Conservation (phyloP, 805 yeast genomes). For the Torulaspora maleeae region DNA sequence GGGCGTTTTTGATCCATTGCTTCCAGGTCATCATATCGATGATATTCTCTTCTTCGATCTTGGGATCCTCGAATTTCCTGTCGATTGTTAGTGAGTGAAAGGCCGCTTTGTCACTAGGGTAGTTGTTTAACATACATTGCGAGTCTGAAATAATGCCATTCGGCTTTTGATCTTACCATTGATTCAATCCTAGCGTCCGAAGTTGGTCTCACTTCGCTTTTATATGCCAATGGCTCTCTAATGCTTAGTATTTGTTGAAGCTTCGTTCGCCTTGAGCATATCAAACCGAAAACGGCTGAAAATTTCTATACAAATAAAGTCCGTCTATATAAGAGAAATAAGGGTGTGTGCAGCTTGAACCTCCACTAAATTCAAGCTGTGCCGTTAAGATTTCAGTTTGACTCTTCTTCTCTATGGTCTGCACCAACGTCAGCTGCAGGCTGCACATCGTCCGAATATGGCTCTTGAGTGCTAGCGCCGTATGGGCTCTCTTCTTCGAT, state of each 20-base stretch:
- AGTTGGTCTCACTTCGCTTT: neutral
- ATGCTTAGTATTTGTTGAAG: neutral
- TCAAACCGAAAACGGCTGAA: neutral
- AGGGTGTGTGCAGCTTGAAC: neutral
- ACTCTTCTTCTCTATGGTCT: neutral
- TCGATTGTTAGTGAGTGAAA: conserved; percentile 1
- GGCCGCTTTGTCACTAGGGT: neutral
- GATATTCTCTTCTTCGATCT: conserved; percentile 18
- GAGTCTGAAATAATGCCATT: conserved; percentile 28
- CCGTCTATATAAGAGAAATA: neutral
- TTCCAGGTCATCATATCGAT: conserved; percentile 40
- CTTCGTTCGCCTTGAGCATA: neutral
- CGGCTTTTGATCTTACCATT: neutral
- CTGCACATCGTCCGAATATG: conserved; percentile 7
- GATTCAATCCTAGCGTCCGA: conserved; percentile 2
- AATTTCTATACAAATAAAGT: neutral
- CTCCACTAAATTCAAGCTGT: too few relatives aligned
- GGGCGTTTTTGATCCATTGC: conserved; percentile 35
- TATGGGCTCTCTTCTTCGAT: conserved; percentile 31
- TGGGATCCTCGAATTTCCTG: conserved; percentile 25
- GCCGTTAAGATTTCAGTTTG: neutral
- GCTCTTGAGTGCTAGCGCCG: neutral
- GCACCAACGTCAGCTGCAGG: neutral
- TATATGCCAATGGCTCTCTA: neutral
- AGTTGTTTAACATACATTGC: conserved; percentile 22